phyloP scores from a whole-genome alignment of 2,329 filamentous ascomycete genomes.

The Pyrenophora graminea region DNA sequence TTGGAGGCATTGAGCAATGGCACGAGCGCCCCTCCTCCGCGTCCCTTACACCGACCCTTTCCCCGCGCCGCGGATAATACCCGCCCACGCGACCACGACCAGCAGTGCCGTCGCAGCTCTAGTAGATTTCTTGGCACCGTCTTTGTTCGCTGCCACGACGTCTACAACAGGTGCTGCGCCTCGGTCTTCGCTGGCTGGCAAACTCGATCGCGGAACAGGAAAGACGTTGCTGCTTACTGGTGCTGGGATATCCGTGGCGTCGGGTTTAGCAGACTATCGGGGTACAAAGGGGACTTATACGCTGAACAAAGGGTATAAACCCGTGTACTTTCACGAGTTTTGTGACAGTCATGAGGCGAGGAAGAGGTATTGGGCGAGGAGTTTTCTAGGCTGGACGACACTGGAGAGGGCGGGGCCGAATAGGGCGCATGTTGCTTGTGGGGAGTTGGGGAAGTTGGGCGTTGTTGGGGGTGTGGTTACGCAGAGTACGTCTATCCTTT shows the following conservation, averaged over 20 bases:
- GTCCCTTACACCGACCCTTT: conserved; percentile 90
- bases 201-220: conserved; percentile 39
- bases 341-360: conserved; percentile 77
- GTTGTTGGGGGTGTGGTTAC: conserved; percentile 79
- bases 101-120: conserved; percentile 78
- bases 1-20: conserved; percentile 49
- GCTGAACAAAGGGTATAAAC: conserved; percentile 85
- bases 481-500: conserved; percentile 61
- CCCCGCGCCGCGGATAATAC: conserved; percentile 74
- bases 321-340: conserved; percentile 94
- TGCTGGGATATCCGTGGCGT: conserved; percentile 90
- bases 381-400: conserved; percentile 89
- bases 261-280: conserved; percentile 89
- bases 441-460: conserved; percentile 71
- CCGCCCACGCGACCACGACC: conserved; percentile 69
- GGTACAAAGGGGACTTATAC: conserved; percentile 90
- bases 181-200: conserved; percentile 1
- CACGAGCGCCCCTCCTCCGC: conserved; percentile 65
- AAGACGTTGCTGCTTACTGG: conserved; percentile 73
- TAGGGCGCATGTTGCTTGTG: conserved; percentile 74
- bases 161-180: background rate
- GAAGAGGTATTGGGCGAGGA: conserved; percentile 94
- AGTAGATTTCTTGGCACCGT: conserved; percentile 70
- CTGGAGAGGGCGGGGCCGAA: conserved; percentile 81
- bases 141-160: conserved; percentile 21